These are phyloP conservation scores for Colletotrichum zoysiae DNA, from an alignment of 2,329 filamentous ascomycete species.

Conservation along the genomic window DNA sequence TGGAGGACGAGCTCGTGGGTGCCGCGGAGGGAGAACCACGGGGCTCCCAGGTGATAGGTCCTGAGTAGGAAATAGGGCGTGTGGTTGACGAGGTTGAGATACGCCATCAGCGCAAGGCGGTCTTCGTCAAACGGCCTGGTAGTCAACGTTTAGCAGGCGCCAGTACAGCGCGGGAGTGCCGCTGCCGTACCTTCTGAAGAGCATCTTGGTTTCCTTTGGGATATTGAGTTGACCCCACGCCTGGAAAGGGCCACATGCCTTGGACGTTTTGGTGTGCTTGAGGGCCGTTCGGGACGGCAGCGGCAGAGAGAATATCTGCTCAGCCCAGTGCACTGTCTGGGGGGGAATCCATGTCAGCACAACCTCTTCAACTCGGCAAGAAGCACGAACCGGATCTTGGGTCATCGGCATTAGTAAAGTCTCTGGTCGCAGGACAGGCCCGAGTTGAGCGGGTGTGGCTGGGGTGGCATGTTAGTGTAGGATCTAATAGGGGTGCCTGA, in stretches of 20 bases:
- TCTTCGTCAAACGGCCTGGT: conserved; percentile 54
- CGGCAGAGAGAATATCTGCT: conserved; percentile 69
- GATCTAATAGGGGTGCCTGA: not conserved
- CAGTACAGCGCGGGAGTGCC: conserved; percentile 6
- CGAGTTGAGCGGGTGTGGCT: conserved; percentile 54
- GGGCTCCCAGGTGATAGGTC: conserved; percentile 53
- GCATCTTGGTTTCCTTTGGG: conserved; percentile 61
- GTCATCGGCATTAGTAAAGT: conserved; percentile 45
- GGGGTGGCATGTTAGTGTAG: not conserved
- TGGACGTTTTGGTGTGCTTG: conserved; percentile 55
- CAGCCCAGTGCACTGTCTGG: conserved; percentile 70
- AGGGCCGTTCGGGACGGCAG: conserved; percentile 64
- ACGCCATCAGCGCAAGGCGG: conserved; percentile 65
- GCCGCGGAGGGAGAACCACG: conserved; percentile 63
- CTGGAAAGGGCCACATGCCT: conserved; percentile 60
- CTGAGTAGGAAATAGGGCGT: conserved; percentile 63
- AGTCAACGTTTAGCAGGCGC: conserved; percentile 6
- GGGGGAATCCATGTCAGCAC: not conserved
- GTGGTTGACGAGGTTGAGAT: conserved; percentile 58
- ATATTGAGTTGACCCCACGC: conserved; percentile 59
- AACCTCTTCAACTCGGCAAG: not conserved
- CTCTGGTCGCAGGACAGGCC: conserved; percentile 51
- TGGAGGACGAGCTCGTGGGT: conserved; percentile 67
- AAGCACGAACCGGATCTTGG: conserved; percentile 44
- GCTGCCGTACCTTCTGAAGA: conserved; percentile 65